Base-by-base conservation (phyloP, 768 basidiomycete species). In the Hypsizygus marmoreus region DNA sequence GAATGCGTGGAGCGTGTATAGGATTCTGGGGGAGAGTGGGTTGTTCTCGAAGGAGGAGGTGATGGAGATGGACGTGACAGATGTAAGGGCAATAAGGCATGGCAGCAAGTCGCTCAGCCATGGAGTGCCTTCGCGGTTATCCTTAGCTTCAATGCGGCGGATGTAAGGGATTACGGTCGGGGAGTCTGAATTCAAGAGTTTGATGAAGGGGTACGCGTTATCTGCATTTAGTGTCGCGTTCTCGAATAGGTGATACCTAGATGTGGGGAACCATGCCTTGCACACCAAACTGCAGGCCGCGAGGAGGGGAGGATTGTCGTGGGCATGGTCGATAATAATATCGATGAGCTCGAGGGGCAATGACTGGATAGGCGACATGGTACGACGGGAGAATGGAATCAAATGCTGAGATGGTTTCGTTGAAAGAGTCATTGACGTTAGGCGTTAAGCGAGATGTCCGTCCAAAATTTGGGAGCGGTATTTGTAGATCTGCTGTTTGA, bases 331-430 rank as follows among this genome's bases (percentile, higher is more conserved):
- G 25, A 61, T 44, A 33, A 59, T 44, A 4, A 46, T 13, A 22
- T 63, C 59, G 31, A 51, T 28, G 20, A 61, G 38, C 39, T 63
- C 59, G 6, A 50, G 56, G 14, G 49, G 49, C 6, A 54, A 25
- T 23, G 34, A 14, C 22, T 39, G 41, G 6, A 39, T 17, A 16
- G 44, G 26, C 1, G 45, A 40, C 14, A 31, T 31, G 12, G 20
- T 16, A 20, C 22, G 11, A 42, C n/a, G 30, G 31, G 20, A 40
- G 28, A 19, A 37, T 14, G 41, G 29, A 31, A 31, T 9, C 29
- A 25, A 22, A 26, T 29, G 8, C 24, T 42, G 25, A 25, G 20
- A 10, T 29, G 9, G 11, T 24, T 7, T 31, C 14, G 45, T 42
- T 34, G 20, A 45, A 39, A 12, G 17, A 25, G 44, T 44, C 20